A percentile compares a stretch with the other conserved stretches of the same genome.
Evolutionary conservation across 371 early-diverging fungal species (phyloP).

Genomic region (Dentiscutata heterogama): DNA sequence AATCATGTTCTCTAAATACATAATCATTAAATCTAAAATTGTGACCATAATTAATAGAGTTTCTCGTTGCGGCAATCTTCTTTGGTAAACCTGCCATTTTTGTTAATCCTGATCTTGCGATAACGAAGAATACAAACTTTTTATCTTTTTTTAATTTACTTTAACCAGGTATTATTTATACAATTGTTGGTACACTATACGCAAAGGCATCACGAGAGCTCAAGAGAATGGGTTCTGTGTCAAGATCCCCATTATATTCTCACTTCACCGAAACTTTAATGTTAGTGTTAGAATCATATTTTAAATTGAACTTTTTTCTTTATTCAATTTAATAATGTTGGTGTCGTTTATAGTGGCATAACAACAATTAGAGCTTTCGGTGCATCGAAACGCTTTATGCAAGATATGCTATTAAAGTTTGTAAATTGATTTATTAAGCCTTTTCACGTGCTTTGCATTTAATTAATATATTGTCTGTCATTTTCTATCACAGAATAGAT

Average conservation of each 20-base stretch:
- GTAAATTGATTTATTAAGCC: not conserved
- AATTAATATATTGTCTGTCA: not conserved
- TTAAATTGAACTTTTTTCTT: not conserved
- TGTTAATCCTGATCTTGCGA: too few species aligned
- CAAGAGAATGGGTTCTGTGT: constrained; percentile 85
- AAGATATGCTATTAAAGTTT: constrained; percentile 54
- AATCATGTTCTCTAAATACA: not conserved
- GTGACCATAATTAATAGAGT: not conserved
- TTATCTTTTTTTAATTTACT: not conserved
- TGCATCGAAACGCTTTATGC: constrained; percentile 66
- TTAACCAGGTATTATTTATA: constrained; percentile 56
- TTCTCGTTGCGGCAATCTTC: constrained; percentile 45
- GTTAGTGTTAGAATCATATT: constrained; percentile 48
- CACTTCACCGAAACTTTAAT: constrained; percentile 80
- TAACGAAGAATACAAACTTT: too few species aligned
- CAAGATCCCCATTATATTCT: constrained; percentile 85
- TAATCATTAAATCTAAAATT: not conserved
- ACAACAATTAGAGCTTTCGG: constrained; percentile 84
- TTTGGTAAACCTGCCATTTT: constrained; percentile 34
- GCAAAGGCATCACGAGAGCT: constrained; percentile 78
- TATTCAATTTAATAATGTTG: not conserved
- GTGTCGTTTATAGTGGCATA: constrained; percentile 61
- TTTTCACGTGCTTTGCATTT: not conserved
- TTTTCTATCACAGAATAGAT: constrained; percentile 60
- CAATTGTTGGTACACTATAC: constrained; percentile 68